These are phyloP conservation scores for Cicer chorassanicum DNA, from an alignment of 306 rosid species.

Conservation along the genomic window DNA sequence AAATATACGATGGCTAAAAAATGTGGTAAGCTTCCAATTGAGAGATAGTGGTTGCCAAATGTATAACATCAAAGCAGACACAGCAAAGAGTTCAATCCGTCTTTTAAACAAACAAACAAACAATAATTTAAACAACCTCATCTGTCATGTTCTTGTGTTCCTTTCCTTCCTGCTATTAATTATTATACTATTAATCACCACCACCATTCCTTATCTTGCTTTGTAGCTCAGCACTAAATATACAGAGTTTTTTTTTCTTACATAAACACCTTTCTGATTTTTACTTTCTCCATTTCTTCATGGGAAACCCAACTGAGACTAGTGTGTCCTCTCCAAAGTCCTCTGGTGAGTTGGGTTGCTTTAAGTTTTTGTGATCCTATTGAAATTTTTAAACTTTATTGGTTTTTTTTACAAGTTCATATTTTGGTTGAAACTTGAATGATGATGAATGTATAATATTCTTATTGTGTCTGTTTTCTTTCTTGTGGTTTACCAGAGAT, in stretches of 20 bases:
- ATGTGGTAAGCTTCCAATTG: too few relatives aligned
- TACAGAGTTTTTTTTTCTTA: not conserved
- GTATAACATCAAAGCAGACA: slow-evolving; percentile 12
- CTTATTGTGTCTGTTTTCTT: slow-evolving; percentile 3
- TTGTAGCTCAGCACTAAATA: not conserved
- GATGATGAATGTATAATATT: slow-evolving; percentile 16
- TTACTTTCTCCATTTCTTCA: slow-evolving; percentile 16
- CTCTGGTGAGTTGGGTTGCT: slow-evolving; percentile 43
- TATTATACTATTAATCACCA: not conserved
- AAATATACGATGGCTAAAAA: too few relatives aligned
- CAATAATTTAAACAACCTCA: not conserved
- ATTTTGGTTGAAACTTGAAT: not conserved
- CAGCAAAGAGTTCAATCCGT: slow-evolving; percentile 36
- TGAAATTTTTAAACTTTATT: slow-evolving; percentile 24
- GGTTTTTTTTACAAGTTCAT: slow-evolving; percentile 5
- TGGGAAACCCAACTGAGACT: slow-evolving; percentile 44
- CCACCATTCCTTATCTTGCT: not conserved
- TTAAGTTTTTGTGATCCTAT: slow-evolving; percentile 19
- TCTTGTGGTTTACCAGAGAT: slow-evolving; percentile 50
- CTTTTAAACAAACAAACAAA: not conserved
- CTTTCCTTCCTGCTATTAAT: not conserved
- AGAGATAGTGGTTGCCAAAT: not conserved
- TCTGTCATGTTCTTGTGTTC: not conserved
- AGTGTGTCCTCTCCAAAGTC: slow-evolving; percentile 2
- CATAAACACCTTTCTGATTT: not conserved